Evolutionary conservation across 2,329 filamentous ascomycete genomes (phyloP).

Genomic region (Calonectria hawksworthii): DNA sequence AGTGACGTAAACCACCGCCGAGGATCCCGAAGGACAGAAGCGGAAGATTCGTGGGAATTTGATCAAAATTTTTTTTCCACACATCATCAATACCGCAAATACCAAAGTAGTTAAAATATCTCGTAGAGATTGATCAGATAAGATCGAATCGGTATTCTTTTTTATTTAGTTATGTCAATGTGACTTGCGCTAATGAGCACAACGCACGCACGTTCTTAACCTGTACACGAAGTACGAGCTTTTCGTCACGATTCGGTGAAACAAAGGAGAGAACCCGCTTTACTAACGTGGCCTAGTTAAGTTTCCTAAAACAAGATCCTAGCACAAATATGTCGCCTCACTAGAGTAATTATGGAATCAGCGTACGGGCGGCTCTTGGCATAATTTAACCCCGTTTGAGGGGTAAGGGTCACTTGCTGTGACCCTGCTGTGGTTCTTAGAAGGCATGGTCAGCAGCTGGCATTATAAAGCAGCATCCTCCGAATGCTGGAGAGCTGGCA

Average conservation of each 20-base stretch:
- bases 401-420: not conserved
- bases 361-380: not conserved
- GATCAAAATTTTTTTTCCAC: too few species aligned
- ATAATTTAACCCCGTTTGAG: not conserved
- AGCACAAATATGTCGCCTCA: not conserved
- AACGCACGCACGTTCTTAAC: not conserved
- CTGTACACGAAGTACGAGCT: not conserved
- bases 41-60: too few species aligned
- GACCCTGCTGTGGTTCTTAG: not conserved
- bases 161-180: not conserved
- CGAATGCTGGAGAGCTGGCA: not conserved
- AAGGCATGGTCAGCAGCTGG: not conserved
- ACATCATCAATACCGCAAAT: too few species aligned
- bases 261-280: not conserved
- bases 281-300: not conserved
- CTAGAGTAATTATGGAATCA: not conserved
- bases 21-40: too few species aligned
- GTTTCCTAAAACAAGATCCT: not conserved
- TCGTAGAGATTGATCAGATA: too few species aligned
- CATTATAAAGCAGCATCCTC: not conserved
- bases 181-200: not conserved
- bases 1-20: too few species aligned
- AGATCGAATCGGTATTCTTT: too few species aligned
- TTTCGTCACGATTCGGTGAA: not conserved
- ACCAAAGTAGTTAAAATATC: too few species aligned